Evolutionary conservation across 2,329 filamentous ascomycete species (phyloP).

Genomic region (Ceratocystis huliohia): DNA sequence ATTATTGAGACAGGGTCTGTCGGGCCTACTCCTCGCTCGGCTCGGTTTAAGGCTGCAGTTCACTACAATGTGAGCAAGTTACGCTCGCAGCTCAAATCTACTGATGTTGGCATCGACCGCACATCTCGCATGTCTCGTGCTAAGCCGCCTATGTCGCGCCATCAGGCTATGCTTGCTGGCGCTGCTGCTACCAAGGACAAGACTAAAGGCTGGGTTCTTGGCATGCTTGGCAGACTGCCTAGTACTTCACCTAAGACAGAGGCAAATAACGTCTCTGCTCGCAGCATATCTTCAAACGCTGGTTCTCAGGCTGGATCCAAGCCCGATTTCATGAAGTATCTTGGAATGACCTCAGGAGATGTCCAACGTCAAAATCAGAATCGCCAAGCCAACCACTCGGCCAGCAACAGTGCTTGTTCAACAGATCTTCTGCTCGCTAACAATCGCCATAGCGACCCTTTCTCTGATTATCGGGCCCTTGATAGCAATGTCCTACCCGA

Average conservation of each 20-base stretch:
- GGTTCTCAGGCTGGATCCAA: slow-evolving; percentile 23
- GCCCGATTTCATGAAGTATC: slow-evolving; percentile 34
- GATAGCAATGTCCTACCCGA: slow-evolving; percentile 26
- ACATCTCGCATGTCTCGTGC: slow-evolving; percentile 32
- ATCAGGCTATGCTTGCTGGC: slow-evolving; percentile 25
- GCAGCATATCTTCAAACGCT: background rate
- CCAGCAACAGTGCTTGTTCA: slow-evolving; percentile 28
- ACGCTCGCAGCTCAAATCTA: slow-evolving; percentile 12
- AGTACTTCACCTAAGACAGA: slow-evolving; percentile 2
- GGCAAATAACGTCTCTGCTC: slow-evolving; percentile 7
- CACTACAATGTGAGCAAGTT: slow-evolving; percentile 24
- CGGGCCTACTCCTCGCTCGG: slow-evolving; percentile 37
- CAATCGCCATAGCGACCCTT: slow-evolving; percentile 34
- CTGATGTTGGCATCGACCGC: slow-evolving; percentile 33
- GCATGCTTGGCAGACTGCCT: slow-evolving; percentile 17
- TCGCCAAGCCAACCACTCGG: slow-evolving; percentile 26
- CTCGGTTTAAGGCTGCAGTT: slow-evolving; percentile 32
- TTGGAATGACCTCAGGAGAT: slow-evolving; percentile 34
- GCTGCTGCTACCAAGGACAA: slow-evolving; percentile 26
- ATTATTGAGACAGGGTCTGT: slow-evolving; percentile 35
- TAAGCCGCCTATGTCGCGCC: slow-evolving; percentile 16
- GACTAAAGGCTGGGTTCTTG: slow-evolving; percentile 24
- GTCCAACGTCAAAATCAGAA: slow-evolving; percentile 30
- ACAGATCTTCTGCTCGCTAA: slow-evolving; percentile 32
- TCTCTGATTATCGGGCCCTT: slow-evolving; percentile 37